Evolutionary conservation across 2,329 filamentous ascomycete species (phyloP), one percentile per base, ranked within the genome.

Genomic region (Ceratocystis variospora): DNA sequence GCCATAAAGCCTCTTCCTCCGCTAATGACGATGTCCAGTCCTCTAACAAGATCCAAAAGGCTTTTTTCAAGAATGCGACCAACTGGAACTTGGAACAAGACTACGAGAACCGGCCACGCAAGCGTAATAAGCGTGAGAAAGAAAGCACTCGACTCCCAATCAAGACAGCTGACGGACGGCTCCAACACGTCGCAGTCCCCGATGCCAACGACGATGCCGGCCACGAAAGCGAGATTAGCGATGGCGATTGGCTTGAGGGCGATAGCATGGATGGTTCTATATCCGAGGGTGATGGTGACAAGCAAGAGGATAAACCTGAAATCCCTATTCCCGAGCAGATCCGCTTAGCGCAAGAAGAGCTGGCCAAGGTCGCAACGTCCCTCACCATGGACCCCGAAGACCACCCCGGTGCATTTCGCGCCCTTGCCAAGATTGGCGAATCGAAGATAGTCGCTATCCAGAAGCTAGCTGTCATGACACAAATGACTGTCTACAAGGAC

Each of bases 301-400:
- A 76, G n/a, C 80, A 81, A n/a, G 78, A 80, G 45, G 74, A 75
- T 45, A 66, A 68, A 66, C 85, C 88, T 1, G 82, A 85, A 70
- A 79, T 95, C 37, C 85, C 91, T 0, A 80, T 87, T 69, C 83
- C 87, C 67, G 84, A 96, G 72, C 89, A 96, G 75, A 88, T 99
- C 62, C 71, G 89, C 28, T 84, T 88, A 69, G 91, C 92, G 8
- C 96, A 99, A 75, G 94, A 97, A 73, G 92, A 97, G 72, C 78
- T 99, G 66, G 93, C 94, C 22, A 87, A 87, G 71, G 83, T 95
- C 68, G 94, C 92, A 2, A 81, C 82, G 61, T 78, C 87, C 63
- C 81, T 99, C 72, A 96, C 94, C 71, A 92, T 97, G 74, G 87
- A 94, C 69, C 94, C 94, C 0, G 95, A 99, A 74, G 93, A 96